Conservation (phyloP, 2,329 filamentous ascomycete species). For the Alternaria consortialis region DNA sequence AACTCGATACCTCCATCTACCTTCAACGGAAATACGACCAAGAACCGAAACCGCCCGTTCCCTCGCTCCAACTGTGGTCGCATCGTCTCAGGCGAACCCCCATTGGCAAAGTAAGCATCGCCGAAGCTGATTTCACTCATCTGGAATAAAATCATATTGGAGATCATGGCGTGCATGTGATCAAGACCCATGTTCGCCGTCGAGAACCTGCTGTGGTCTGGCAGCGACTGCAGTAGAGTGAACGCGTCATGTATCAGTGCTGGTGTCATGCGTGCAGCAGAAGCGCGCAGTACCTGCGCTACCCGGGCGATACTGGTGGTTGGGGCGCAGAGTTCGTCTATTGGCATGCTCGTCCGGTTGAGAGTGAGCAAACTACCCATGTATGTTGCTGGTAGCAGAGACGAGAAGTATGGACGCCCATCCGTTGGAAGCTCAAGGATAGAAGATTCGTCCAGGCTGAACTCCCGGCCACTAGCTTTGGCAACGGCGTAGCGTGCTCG, state of each 20-base stretch:
- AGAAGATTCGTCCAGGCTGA: constrained; percentile 21
- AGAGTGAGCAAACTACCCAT: constrained; percentile 42
- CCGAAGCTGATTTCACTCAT: constrained; percentile 29
- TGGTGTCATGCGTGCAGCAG: constrained; percentile 34
- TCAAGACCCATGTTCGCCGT: constrained; percentile 36
- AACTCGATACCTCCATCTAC: constrained; percentile 34
- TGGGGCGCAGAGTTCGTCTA: constrained; percentile 32
- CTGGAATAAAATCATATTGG: constrained; percentile 37
- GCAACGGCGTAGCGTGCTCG: constrained; percentile 49
- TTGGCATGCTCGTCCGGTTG: constrained; percentile 35
- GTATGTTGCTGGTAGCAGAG: constrained; percentile 34
- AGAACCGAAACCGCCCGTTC: constrained; percentile 34
- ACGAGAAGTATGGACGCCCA: constrained; percentile 39
- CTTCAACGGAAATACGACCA: constrained; percentile 37
- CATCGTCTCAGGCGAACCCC: constrained; percentile 35
- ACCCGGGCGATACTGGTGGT: constrained; percentile 30
- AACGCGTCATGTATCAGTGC: constrained; percentile 39
- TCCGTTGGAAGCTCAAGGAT: constrained; percentile 49
- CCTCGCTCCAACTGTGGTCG: constrained; percentile 40
- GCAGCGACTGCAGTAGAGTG: constrained; percentile 31
- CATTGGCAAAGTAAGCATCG: constrained; percentile 28
- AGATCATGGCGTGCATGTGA: constrained; percentile 37
- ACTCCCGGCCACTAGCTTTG: constrained; percentile 22
- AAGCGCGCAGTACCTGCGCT: constrained; percentile 32
- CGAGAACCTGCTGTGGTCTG: constrained; percentile 25